Base-by-base conservation (phyloP, 352 stramenopile genomes). In the Phytophthora tentaculata region DNA sequence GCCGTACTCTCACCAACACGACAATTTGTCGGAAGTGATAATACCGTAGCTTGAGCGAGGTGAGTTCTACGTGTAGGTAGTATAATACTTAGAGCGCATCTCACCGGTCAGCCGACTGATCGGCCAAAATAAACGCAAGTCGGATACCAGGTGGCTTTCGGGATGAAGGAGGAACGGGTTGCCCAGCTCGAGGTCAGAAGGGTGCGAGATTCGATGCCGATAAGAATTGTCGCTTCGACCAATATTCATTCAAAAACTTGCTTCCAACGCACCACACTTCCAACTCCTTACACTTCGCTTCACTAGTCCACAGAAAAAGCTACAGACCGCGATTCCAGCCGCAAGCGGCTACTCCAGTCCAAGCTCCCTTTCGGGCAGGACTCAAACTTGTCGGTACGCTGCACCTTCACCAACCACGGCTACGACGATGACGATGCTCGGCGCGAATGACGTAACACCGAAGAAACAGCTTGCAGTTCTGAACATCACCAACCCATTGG, bases 381-480 rank as follows among this genome's bases (percentile, higher is more conserved):
- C n/a, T 28, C 0, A 59, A 69, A 55, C 23, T 53, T 63, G 26
- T 41, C 32, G n/a, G 45, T 29, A 52, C 51, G 17, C 65, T 45
- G 52, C 44, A 23, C 32, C 23, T 61, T 60, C 41, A 57, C 39
- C 32, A 35, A 35, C 20, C 14, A 24, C 47, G 5, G 32, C 43
- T 44, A 51, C 35, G 37, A 50, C 45, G 37, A 53, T 23, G 37
- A 67, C 69, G 62, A 64, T 68, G 62, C 55, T 55, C 20, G 55
- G 32, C 43, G 51, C 73, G 16, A 66, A 69, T 62, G 26, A 77
- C 74, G 28, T 8, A 32, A 5, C 26, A 28, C 76, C 65, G 2
- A 67, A 54, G 22, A 87, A 83, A 58, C 80, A 64, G 20, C 79
- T 90, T 1, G 67, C 73, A 0, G 65, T 83, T 29, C 61, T 90